Conservation (phyloP, 2,329 filamentous ascomycete genomes). For the Bipolaris gigantea region DNA sequence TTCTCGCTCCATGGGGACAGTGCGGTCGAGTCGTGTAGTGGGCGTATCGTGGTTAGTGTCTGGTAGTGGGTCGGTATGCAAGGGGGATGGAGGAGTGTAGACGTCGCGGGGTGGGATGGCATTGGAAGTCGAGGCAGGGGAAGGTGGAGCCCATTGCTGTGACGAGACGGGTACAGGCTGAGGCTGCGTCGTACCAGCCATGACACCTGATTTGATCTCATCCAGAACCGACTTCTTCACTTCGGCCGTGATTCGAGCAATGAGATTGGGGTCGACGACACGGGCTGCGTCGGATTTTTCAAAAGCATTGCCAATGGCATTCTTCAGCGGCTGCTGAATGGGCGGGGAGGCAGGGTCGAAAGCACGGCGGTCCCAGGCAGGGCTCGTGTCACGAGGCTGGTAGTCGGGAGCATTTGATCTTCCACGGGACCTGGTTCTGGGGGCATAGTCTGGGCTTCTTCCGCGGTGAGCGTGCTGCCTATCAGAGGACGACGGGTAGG, state of each 20-base stretch:
- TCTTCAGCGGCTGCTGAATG: slow-evolving; percentile 54
- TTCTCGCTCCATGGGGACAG: slow-evolving; percentile 31
- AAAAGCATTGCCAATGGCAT: slow-evolving; percentile 61
- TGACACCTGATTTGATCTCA: slow-evolving; percentile 52
- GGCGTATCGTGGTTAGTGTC: slow-evolving; percentile 37
- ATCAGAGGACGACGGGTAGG: slow-evolving; percentile 26
- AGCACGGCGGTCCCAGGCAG: slow-evolving; percentile 9
- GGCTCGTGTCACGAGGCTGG: slow-evolving; percentile 18
- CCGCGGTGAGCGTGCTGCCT: slow-evolving; percentile 30
- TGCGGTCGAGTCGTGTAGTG: slow-evolving; percentile 31
- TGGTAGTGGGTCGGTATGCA: slow-evolving; percentile 35
- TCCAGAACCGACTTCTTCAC: slow-evolving; percentile 51
- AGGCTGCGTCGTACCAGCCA: slow-evolving; percentile 31
- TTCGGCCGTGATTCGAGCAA: slow-evolving; percentile 65
- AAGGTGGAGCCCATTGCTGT: slow-evolving; percentile 44
- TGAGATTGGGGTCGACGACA: slow-evolving; percentile 61
- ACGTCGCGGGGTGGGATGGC: slow-evolving; percentile 53
- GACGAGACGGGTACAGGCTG: slow-evolving; percentile 40
- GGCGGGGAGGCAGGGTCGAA: slow-evolving; percentile 37
- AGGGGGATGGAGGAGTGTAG: slow-evolving; percentile 59
- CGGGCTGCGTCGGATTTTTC: slow-evolving; percentile 53
- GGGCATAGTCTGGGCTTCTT: slow-evolving; percentile 28
- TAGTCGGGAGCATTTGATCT: slow-evolving; percentile 40
- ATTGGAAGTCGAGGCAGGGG: slow-evolving; percentile 51
- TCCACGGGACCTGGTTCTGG: slow-evolving; percentile 26